Evolutionary conservation across 306 rosid species (phyloP), one percentile per base, ranked within the genome.

Genomic region (Quercus berberidifolia): DNA sequence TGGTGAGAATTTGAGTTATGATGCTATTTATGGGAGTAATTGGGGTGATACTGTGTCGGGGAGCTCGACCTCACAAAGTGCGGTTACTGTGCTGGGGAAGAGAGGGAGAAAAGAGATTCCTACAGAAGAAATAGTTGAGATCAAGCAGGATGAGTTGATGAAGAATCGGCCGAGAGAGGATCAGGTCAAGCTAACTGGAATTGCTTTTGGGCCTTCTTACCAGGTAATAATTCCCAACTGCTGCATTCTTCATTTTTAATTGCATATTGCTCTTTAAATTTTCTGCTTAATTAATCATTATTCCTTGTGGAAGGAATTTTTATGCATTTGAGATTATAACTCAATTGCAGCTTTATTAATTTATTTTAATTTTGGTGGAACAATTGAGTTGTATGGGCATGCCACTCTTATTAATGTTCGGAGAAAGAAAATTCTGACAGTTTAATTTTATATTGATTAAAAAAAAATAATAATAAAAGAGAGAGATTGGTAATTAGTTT

Each of bases 121-220:
- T 0, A 46, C 83, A 19, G 96, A 92, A 71, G 96, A 92, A 71
- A 85, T 93, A 76, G 74, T 96, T 38, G 98, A 96, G 86, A 96
- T 96, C 86, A 93, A 89, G 90, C 98, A 93, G 77, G 98, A 93
- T 11, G 99, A 93, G 84, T 85, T 96, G 86, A 89, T 96, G 30
- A 96, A 96, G 90, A 90, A 96, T 41, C 85, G 98, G 71, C 98
- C 98, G 20, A 90, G 98, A 87, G 92, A 93, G 85, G 97, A 96
- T 78, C 97, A 95, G 78, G 88, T 28, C 56, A 96, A 93, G 89
- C 73, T 78, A 20, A 93, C 99, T 1, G 99, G 96, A 59, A 84
- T 93, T 38, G 98, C 99, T 77, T 93, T 90, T 80, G 98, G 99
- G 35, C 99, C 99, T 75, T 46, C 98, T 71, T 91, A 93, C 74